A percentile compares a stretch with the other conserved stretches of the same genome.
phyloP scores from a whole-genome alignment of 139 green algal species.

The Chlamydomonas schloesseri region DNA sequence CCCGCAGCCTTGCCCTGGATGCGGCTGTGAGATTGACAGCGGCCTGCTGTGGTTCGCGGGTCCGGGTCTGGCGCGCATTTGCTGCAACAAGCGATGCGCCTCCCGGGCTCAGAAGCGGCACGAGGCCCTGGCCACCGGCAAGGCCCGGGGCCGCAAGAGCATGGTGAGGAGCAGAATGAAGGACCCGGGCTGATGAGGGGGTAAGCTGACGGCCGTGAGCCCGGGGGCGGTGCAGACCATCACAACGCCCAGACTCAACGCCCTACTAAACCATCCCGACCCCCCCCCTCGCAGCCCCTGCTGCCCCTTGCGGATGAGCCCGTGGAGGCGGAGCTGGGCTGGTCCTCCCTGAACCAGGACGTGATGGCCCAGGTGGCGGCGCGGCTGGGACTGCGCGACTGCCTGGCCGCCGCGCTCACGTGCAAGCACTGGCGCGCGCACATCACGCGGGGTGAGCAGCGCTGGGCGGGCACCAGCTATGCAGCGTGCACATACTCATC shows the following conservation, averaged over 20 bases:
- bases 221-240: too few species aligned
- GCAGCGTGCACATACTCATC: too few species aligned
- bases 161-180: too few species aligned
- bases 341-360: not conserved
- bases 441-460: not conserved
- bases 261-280: not conserved
- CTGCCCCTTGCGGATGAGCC: not conserved
- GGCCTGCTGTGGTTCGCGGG: not conserved
- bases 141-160: not conserved
- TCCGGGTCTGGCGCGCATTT: not conserved
- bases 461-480: not conserved
- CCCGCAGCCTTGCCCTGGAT: not conserved
- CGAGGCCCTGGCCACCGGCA: not conserved
- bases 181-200: too few species aligned
- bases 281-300: not conserved
- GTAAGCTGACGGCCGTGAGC: too few species aligned
- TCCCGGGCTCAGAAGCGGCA: not conserved
- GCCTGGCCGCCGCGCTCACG: not conserved
- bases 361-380: not conserved
- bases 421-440: slow-evolving; percentile 20
- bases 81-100: slow-evolving; percentile 24
- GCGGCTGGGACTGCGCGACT: not conserved
- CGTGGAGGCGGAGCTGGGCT: slow-evolving; percentile 3
- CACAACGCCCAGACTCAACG: too few species aligned
- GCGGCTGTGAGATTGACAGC: not conserved